Base-by-base conservation (phyloP, 257 asterid genomes). In the Salvia splendens region DNA sequence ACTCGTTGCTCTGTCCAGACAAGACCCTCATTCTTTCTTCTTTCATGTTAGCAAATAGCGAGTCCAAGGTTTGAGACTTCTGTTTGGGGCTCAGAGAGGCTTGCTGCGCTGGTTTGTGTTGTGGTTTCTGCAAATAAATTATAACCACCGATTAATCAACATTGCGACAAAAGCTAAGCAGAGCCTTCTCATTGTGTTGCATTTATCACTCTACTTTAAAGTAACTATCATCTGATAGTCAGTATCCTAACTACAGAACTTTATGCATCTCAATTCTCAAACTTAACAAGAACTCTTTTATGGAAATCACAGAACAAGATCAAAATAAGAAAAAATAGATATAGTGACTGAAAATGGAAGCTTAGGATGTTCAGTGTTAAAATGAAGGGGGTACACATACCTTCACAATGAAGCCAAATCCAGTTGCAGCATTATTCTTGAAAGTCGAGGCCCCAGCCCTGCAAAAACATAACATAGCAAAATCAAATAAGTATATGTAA, bases 21-120 rank as follows among this genome's bases (percentile, higher is more conserved):
- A 72, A 57, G n/a, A 60, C 70, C 74, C 77, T 84, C 91, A 81
- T 83, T 67, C 96, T 87, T 47, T 86, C 85, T 74, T 88, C 95
- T 79, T 88, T 88, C 97, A 93, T 93, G 86, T 85, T 84, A 43
- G 96, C 96, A 74, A 93, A 93, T 49, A 79, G 86, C 5, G 98
- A 88, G 80, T 93, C 98, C 43, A 93, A 61, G 1, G 98, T 93
- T 63, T 86, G 92, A 67, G 95, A 74, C 79, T 77, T 81, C 79
- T 74, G 95, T 79, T 84, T 84, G 41, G 74, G 35, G 45, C 56
- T 77, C 43, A 30, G 70, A 63, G 71, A 79, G 6, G 65, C 72
- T 64, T 75, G 84, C 65, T 74, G 88, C 73, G 77, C 76, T 24
- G 76, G 54, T 10, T 61, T 43, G 42, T 61, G 53, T 43, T 3